These are phyloP conservation scores for Nemania sp. DNA, from an alignment of 2,329 filamentous ascomycete genomes.

Conservation along the genomic window DNA sequence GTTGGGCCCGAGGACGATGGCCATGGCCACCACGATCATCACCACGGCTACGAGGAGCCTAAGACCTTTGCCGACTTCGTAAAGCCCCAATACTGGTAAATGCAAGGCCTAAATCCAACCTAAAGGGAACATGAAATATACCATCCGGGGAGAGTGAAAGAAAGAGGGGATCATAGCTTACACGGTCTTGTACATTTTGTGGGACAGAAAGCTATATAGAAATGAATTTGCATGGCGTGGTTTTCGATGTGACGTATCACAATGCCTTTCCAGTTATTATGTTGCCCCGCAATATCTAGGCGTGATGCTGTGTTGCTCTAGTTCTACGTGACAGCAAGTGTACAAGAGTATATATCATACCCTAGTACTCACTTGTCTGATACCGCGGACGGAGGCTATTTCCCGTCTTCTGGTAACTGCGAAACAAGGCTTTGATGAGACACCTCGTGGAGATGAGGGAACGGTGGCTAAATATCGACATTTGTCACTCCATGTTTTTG, in stretches of 20 bases:
- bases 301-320: neutral
- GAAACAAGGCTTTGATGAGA: neutral
- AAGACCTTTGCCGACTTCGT: conserved; percentile 98
- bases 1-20: conserved; percentile 83
- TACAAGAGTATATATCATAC: neutral
- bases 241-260: conserved; percentile 22
- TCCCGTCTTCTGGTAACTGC: neutral
- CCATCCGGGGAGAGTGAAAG: neutral
- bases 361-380: neutral
- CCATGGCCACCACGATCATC: conserved; percentile 67
- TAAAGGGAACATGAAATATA: neutral
- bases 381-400: neutral
- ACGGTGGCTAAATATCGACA: neutral
- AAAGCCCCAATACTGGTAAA: conserved; percentile 92
- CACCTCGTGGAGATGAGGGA: neutral
- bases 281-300: neutral
- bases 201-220: conserved; percentile 43
- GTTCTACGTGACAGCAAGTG: neutral
- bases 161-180: conserved; percentile 20
- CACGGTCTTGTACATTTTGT: conserved; percentile 45
- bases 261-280: neutral
- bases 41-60: conserved; percentile 80
- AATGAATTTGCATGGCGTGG: conserved; percentile 37
- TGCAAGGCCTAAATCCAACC: conserved; percentile 3
- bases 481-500: conserved; percentile 1